Evolutionary conservation across 805 yeast species (phyloP).

Genomic region (Candida parachauliodes): DNA sequence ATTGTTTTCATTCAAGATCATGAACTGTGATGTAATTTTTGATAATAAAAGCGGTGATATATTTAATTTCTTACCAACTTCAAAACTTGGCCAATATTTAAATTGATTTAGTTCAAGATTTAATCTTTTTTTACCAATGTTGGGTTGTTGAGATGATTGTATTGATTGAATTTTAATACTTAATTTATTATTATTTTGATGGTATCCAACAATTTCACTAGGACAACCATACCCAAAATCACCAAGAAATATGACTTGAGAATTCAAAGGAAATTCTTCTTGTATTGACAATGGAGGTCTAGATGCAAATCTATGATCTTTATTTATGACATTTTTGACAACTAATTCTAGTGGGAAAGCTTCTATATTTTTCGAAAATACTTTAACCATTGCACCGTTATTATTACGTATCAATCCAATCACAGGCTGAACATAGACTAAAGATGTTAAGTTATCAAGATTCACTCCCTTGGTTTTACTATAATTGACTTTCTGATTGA

Average conservation of each 20-base stretch:
- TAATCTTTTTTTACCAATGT: conserved; percentile 60
- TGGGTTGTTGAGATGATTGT: conserved; percentile 50
- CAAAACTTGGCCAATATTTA: conserved; percentile 61
- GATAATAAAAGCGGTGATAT: conserved; percentile 67
- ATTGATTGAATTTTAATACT: conserved; percentile 48
- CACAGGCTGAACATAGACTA: conserved; percentile 71
- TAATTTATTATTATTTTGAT: conserved; percentile 37
- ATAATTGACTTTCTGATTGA: conserved; percentile 40
- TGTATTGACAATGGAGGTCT: conserved; percentile 73
- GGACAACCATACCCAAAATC: conserved; percentile 85
- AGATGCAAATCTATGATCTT: conserved; percentile 71
- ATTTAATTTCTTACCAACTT: conserved; percentile 55
- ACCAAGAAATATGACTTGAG: conserved; percentile 76
- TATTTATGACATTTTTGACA: conserved; percentile 68
- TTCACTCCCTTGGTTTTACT: conserved; percentile 59
- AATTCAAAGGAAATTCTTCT: conserved; percentile 74
- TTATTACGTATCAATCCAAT: conserved; percentile 69
- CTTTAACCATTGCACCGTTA: conserved; percentile 75
- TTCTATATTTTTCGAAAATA: conserved; percentile 52
- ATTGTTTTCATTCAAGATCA: conserved; percentile 47
- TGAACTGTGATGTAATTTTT: conserved; percentile 68
- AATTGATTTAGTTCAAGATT: conserved; percentile 51
- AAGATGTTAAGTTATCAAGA: conserved; percentile 49
- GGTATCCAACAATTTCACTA: conserved; percentile 62
- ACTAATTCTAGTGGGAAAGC: conserved; percentile 75